A percentile compares a stretch with the other conserved stretches of the same genome.
These are phyloP conservation scores for Turritis glabra DNA, from an alignment of 345 rosid genomes.

Conservation along the genomic window DNA sequence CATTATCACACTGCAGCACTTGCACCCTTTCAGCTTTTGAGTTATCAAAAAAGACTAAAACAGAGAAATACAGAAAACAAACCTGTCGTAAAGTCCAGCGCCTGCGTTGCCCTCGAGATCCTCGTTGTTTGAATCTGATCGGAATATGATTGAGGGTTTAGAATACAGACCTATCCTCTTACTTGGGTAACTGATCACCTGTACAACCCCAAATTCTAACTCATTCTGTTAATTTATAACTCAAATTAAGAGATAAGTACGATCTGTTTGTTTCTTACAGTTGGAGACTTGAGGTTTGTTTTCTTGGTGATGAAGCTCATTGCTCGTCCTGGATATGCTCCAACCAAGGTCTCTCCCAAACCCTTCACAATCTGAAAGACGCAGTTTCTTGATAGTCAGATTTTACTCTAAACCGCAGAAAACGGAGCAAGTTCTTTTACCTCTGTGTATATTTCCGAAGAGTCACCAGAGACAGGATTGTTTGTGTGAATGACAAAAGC, in stretches of 20 bases:
- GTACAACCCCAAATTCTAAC: constrained; percentile 16
- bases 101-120: constrained; percentile 98
- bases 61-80: background rate
- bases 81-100: constrained; percentile 99
- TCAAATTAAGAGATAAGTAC: background rate
- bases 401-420: background rate
- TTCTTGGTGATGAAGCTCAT: constrained; percentile 91
- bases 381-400: background rate
- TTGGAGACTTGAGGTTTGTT: constrained; percentile 68
- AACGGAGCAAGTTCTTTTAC: constrained; percentile 35
- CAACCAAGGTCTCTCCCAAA: constrained; percentile 94
- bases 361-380: constrained; percentile 75
- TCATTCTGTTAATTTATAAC: background rate
- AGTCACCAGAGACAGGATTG: constrained; percentile 86
- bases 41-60: background rate
- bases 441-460: constrained; percentile 92
- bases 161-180: constrained; percentile 87
- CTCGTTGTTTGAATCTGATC: constrained; percentile 97
- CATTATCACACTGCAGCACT: constrained; percentile 85
- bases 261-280: constrained; percentile 45
- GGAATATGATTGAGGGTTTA: constrained; percentile 79
- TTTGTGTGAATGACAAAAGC: constrained; percentile 98
- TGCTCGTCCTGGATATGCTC: constrained; percentile 97
- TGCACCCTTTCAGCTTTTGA: background rate
- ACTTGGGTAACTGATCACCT: constrained; percentile 92